Conservation (phyloP, 1,284 basidiomycete species). For the Veloporphyrellus conicus region DNA sequence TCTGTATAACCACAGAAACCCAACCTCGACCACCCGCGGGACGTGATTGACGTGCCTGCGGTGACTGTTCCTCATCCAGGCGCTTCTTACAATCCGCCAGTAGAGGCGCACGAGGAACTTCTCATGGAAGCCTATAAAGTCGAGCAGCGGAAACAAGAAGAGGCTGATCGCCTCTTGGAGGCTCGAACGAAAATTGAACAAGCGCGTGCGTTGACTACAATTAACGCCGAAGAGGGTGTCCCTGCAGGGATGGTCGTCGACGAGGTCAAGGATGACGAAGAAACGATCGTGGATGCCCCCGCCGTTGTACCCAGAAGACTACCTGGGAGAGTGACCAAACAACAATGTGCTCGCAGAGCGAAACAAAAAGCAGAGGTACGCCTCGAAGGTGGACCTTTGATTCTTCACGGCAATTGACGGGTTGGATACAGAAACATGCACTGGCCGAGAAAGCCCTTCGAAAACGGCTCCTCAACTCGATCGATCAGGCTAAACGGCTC, state of each 20-base stretch:
- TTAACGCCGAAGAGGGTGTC: constrained; percentile 25
- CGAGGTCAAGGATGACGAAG: constrained; percentile 38
- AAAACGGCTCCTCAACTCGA: constrained; percentile 55
- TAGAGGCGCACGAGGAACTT: constrained; percentile 72
- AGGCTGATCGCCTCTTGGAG: constrained; percentile 54
- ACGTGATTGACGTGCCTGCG: constrained; percentile 58
- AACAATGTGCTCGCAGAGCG: constrained; percentile 62
- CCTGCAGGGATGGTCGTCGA: constrained; percentile 63
- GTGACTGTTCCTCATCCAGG: constrained; percentile 79
- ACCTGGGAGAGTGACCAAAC: constrained; percentile 68
- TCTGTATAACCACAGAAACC: constrained; percentile 47
- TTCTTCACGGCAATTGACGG: neutral
- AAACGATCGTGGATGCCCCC: constrained; percentile 29
- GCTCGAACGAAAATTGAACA: constrained; percentile 54
- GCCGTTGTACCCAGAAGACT: constrained; percentile 41
- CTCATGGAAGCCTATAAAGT: constrained; percentile 66
- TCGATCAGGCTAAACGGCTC: constrained; percentile 53
- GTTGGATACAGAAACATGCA: constrained; percentile 52
- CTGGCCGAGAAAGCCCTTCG: constrained; percentile 54
- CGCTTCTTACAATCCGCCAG: constrained; percentile 90
- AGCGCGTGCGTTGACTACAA: constrained; percentile 34
- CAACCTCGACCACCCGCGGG: constrained; percentile 44
- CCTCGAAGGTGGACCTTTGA: neutral
- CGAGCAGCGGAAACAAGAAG: constrained; percentile 58
- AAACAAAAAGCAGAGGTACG: constrained; percentile 59